Conservation (phyloP, 176 grass and related monocot species). For the Zizania latifolia region DNA sequence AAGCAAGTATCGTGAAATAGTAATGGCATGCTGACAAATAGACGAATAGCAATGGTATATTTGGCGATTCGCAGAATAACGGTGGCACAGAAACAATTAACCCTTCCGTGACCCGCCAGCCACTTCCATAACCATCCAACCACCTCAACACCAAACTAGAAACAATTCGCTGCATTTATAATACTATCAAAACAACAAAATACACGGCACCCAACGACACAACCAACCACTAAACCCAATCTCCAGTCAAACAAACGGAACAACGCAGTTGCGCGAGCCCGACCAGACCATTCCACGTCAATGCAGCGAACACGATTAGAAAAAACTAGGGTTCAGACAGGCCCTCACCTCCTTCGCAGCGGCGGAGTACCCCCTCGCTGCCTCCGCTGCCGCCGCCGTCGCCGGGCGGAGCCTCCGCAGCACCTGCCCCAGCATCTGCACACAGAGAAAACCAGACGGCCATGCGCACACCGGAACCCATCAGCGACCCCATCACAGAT, state of each 20-base stretch:
- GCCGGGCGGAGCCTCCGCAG: constrained; percentile 51
- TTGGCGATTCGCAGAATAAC: too few species aligned
- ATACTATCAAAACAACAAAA: background rate
- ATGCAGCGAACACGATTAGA: background rate
- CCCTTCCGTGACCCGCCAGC: background rate
- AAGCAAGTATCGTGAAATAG: too few species aligned
- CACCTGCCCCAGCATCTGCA: constrained; percentile 70
- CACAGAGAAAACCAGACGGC: background rate
- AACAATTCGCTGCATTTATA: background rate
- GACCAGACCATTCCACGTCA: background rate
- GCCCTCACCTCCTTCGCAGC: constrained; percentile 62
- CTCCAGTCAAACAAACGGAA: background rate
- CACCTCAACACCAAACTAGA: background rate
- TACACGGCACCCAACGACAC: background rate
- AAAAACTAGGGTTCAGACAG: background rate
- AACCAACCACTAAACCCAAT: background rate
- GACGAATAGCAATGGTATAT: too few species aligned
- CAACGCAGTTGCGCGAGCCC: background rate
- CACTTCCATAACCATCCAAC: background rate
- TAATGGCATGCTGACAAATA: too few species aligned
- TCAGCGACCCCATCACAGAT: background rate
- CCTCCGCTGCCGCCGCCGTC: constrained; percentile 36
- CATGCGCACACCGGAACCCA: background rate
- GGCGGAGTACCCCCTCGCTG: constrained; percentile 46
- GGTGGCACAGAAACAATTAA: too few species aligned